Conservation (phyloP, 2,329 filamentous ascomycete genomes). For the Penicillium sp. region DNA sequence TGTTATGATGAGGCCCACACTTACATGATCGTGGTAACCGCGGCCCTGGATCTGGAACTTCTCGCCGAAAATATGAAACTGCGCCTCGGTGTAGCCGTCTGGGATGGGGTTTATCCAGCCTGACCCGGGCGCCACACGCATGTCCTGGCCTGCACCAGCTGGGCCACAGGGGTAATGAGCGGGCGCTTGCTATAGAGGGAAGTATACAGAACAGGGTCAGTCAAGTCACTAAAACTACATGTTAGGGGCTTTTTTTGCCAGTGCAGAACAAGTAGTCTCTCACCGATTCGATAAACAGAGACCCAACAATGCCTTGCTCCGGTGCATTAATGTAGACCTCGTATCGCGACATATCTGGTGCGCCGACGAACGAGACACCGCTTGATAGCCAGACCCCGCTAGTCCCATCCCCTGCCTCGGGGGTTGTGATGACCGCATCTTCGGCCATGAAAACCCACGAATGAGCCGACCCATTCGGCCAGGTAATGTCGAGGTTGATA, state of each 20-base stretch:
- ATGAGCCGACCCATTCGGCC: too few species aligned
- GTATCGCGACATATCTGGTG: background rate
- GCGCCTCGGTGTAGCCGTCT: background rate
- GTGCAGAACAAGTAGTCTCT: background rate
- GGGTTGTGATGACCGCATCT: background rate
- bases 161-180: background rate
- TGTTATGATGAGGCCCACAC: background rate
- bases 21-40: constrained; percentile 8
- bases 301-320: background rate
- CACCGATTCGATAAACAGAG: background rate
- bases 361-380: background rate
- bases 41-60: background rate
- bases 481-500: too few species aligned
- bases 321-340: background rate
- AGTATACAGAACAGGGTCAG: background rate
- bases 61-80: background rate
- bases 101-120: background rate
- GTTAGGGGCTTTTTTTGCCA: too few species aligned
- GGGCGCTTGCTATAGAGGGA: background rate
- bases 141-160: constrained; percentile 3
- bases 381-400: background rate
- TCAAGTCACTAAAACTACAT: too few species aligned
- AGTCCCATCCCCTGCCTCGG: background rate
- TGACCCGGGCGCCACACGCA: background rate
- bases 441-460: background rate